Evolutionary conservation across 2,329 filamentous ascomycete genomes (phyloP), one percentile per base, ranked within the genome.

Genomic region (Zymoseptoria pseudotritici): DNA sequence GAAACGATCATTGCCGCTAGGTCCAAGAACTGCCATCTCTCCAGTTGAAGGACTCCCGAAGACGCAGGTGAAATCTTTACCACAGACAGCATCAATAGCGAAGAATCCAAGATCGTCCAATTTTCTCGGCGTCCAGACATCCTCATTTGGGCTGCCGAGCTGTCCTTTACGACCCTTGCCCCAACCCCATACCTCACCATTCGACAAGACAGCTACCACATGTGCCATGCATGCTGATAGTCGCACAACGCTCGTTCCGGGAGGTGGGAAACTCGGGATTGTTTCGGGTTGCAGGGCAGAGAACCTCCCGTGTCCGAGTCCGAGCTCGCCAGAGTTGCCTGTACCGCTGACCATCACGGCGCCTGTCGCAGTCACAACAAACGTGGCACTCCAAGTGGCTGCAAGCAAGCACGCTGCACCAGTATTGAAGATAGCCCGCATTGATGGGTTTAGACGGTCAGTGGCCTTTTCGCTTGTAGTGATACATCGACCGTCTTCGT

Each of bases 91-190:
- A 63, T 83, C 81, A 11, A 75, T 73, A 2, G 86, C 87, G n/a
- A 75, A 76, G 72, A 95, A 95, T 3, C 74, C 71, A 20, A 82
- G 67, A 1, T 83, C 72, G 2, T 77, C 75, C 21, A 96, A 80
- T 73, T 79, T 86, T 9, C 82, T 78, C 4, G 91, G 91, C 17
- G 69, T 70, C 75, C 82, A 80, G 2, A 87, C 71, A 26, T 86
- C 65, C 5, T 76, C 78, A 26, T 76, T 75, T 0, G 82, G 81
- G 50, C 78, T 74, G 0, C 91, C 92, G 0, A 96, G 76, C 72
- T 99, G 93, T 0, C 90, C 90, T 71, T 96, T 94, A 22, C 91
- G 83, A 13, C 89, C 87, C 67, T 86, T 90, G 0, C 94, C 94
- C 93, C 93, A 97, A 2, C 91, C 92, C 71, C 89, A 96, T 1